Percentiles rank a stretch among this genome's conserved stretches.
These are phyloP conservation scores for Dothidotthia symphoricarpi DNA, from an alignment of 2,329 filamentous ascomycete genomes.

Conservation along the genomic window DNA sequence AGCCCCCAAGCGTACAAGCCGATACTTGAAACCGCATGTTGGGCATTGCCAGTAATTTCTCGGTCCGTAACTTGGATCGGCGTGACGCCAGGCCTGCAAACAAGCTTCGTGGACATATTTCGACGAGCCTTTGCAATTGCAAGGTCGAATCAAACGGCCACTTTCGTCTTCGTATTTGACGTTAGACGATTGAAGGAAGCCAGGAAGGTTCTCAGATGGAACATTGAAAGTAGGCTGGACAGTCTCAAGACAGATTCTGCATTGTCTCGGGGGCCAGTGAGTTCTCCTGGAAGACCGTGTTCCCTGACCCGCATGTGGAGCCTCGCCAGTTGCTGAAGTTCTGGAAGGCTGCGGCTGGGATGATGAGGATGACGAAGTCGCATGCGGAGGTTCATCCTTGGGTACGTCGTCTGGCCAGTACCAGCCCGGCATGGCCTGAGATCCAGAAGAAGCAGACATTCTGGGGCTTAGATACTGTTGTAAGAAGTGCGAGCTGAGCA, in stretches of 20 bases:
- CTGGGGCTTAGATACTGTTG: slow-evolving; percentile 1
- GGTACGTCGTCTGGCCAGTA: slow-evolving; percentile 49
- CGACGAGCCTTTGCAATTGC: slow-evolving; percentile 88
- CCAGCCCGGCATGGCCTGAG: slow-evolving; percentile 45
- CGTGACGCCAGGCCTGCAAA: slow-evolving; percentile 75
- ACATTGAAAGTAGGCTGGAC: slow-evolving; percentile 61
- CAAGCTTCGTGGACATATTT: slow-evolving; percentile 94
- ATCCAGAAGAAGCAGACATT: slow-evolving; percentile 47
- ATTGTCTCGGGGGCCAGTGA: slow-evolving; percentile 70
- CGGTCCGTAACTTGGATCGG: slow-evolving; percentile 61
- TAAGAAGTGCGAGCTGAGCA: slow-evolving; percentile 4
- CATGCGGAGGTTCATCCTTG: slow-evolving; percentile 24
- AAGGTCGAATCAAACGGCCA: slow-evolving; percentile 79
- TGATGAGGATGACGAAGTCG: slow-evolving; percentile 15
- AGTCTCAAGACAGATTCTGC: slow-evolving; percentile 84
- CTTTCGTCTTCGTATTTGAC: slow-evolving; percentile 73
- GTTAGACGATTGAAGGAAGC: slow-evolving; percentile 57
- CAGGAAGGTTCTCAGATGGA: slow-evolving; percentile 54
- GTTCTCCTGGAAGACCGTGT: slow-evolving; percentile 22
- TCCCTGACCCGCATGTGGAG: slow-evolving; percentile 15
- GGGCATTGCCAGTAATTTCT: slow-evolving; percentile 85
- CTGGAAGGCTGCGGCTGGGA: slow-evolving; percentile 15
- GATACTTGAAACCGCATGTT: slow-evolving; percentile 82
- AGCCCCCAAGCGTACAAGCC: slow-evolving; percentile 73
- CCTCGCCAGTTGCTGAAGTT: slow-evolving; percentile 12